Conservation (phyloP, 352 stramenopile species). For the Phytophthora aleatoria region DNA sequence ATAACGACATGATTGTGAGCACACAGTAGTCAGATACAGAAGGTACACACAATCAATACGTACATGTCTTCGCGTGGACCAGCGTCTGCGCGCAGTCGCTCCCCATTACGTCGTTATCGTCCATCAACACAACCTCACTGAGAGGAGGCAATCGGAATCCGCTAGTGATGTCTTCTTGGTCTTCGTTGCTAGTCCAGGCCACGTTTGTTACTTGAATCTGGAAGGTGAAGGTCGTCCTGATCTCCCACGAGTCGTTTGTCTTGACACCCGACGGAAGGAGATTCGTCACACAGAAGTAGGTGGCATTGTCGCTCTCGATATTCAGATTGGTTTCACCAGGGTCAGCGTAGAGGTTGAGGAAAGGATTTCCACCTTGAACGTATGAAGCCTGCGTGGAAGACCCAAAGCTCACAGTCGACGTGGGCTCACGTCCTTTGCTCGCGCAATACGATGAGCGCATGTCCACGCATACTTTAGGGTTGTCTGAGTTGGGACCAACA, state of each 20-base stretch:
- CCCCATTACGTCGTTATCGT: slow-evolving; percentile 53
- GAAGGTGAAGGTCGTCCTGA: slow-evolving; percentile 72
- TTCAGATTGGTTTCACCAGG: slow-evolving; percentile 58
- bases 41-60: slow-evolving; percentile 25
- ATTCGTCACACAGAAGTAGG: slow-evolving; percentile 78
- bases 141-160: slow-evolving; percentile 52
- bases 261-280: slow-evolving; percentile 65
- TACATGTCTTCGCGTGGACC: slow-evolving; percentile 67
- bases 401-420: slow-evolving; percentile 57
- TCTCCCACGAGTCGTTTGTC: slow-evolving; percentile 68
- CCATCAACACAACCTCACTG: slow-evolving; percentile 64
- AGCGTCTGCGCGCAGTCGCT: slow-evolving; percentile 75
- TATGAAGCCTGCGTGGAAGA: slow-evolving; percentile 49
- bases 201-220: slow-evolving; percentile 72
- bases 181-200: slow-evolving; percentile 41
- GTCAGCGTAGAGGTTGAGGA: slow-evolving; percentile 66
- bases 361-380: slow-evolving; percentile 79
- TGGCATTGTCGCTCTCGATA: slow-evolving; percentile 59
- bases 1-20: slow-evolving; percentile 14
- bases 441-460: slow-evolving; percentile 56
- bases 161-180: slow-evolving; percentile 22
- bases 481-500: slow-evolving; percentile 58
- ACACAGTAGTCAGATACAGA: background rate
- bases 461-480: slow-evolving; percentile 76
- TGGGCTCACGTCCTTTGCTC: slow-evolving; percentile 50